Evolutionary conservation across 148 eudicot species (phyloP).

Genomic region (Oxyria digyna): DNA sequence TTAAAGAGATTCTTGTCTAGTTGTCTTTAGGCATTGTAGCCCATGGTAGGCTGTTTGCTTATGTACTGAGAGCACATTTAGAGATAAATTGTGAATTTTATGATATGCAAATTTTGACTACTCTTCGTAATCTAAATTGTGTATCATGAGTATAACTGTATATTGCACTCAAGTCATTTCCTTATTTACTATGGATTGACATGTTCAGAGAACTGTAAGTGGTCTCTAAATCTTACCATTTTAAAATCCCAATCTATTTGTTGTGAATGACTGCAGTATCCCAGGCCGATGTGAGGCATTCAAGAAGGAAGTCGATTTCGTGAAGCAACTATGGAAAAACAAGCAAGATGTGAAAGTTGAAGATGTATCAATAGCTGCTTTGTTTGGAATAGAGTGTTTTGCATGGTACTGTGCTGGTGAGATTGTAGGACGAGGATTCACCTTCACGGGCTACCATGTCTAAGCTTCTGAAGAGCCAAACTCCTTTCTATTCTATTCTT

Average conservation of each 20-base stretch:
- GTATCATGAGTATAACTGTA: no score
- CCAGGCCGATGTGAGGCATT: constrained; percentile 50
- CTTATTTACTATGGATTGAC: background rate
- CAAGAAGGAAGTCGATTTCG: constrained; percentile 43
- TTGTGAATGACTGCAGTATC: constrained; percentile 23
- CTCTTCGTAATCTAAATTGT: no score
- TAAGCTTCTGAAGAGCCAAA: constrained; percentile 16
- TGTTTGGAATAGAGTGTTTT: constrained; percentile 60
- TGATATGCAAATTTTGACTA: background rate
- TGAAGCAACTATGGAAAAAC: constrained; percentile 48
- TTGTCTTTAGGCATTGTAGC: background rate
- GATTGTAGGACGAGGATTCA: constrained; percentile 56
- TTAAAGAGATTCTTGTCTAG: background rate
- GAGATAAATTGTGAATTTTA: background rate
- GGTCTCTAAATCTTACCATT: background rate
- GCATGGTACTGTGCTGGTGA: constrained; percentile 70
- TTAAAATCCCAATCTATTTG: background rate
- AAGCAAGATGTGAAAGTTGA: constrained; percentile 42
- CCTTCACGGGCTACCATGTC: constrained; percentile 47
- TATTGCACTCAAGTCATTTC: background rate
- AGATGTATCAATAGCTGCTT: constrained; percentile 42
- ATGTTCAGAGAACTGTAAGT: background rate
- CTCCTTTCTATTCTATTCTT: constrained; percentile 13
- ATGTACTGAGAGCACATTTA: background rate
- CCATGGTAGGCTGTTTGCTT: background rate